Conservation (phyloP, 2,329 filamentous ascomycete species). For the Sarocladium kiliense region DNA sequence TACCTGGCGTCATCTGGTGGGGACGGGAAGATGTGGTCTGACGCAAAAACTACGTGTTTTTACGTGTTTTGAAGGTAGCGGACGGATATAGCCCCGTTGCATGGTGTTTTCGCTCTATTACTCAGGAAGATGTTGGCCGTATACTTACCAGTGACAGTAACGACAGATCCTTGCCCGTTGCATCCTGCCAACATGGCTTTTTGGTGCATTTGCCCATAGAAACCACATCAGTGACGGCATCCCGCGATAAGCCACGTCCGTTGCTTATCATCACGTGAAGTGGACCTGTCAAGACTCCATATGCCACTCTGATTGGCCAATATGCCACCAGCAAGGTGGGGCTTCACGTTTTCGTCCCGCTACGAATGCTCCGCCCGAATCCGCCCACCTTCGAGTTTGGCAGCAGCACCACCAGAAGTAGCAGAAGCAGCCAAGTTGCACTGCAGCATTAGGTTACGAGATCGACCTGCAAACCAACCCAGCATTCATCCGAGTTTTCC, state of each 20-base stretch:
- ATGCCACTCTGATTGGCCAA: neutral
- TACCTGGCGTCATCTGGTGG: neutral
- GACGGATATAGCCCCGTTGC: no score
- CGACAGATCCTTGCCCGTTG: neutral
- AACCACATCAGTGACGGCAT: constrained; percentile 2
- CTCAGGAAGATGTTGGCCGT: no score
- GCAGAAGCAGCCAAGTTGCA: neutral
- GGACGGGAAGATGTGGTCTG: neutral
- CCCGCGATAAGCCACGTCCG: neutral
- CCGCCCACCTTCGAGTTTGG: neutral
- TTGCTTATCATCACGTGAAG: constrained; percentile 1
- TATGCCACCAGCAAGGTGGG: neutral
- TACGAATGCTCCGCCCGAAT: neutral
- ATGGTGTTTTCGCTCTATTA: neutral
- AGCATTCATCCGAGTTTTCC: no score
- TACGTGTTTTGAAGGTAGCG: no score
- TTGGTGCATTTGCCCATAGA: neutral
- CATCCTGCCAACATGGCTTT: neutral
- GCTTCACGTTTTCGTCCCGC: constrained; percentile 1
- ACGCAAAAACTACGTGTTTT: neutral
- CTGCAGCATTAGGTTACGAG: no score
- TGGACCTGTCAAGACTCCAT: neutral
- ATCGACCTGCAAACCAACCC: no score
- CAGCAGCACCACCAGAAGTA: neutral
- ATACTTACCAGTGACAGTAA: no score